A percentile compares a stretch with the other conserved stretches of the same genome.
phyloP scores from a whole-genome alignment of 163 green algal species.

The Scenedesmus sp. region DNA sequence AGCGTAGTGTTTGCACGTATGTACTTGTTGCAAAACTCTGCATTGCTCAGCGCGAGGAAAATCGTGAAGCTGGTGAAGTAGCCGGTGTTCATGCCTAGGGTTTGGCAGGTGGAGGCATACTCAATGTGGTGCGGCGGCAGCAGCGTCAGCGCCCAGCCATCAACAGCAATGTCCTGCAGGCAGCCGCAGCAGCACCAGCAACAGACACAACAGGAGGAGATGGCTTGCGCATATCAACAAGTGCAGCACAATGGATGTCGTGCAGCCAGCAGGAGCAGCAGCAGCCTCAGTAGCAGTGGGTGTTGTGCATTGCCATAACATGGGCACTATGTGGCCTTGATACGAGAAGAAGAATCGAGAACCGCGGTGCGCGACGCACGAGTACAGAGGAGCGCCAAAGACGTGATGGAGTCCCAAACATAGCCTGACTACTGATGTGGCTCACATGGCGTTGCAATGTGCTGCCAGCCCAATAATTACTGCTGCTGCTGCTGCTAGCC shows the following conservation, averaged over 20 bases:
- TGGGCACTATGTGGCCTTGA: no score
- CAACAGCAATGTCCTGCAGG: slow-evolving; percentile 95
- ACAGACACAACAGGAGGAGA: background rate
- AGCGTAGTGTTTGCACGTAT: slow-evolving; percentile 54
- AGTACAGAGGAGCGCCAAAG: no score
- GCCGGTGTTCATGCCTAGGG: slow-evolving; percentile 92
- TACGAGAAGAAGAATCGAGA: no score
- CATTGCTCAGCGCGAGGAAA: slow-evolving; percentile 92
- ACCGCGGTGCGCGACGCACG: background rate
- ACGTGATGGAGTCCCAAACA: background rate
- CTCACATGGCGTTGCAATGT: no score
- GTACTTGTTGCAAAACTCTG: slow-evolving; percentile 65
- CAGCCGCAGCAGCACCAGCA: background rate
- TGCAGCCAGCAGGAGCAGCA: no score
- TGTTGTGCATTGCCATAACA: no score
- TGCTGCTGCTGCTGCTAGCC: no score
- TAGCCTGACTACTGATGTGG: no score
- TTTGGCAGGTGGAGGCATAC: slow-evolving; percentile 95
- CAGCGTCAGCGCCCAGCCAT: slow-evolving; percentile 97
- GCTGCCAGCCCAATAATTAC: no score
- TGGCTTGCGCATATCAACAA: no score
- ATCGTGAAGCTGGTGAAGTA: slow-evolving; percentile 97
- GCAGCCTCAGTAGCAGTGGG: no score
- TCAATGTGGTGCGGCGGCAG: slow-evolving; percentile 89
- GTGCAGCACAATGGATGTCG: no score